Evolutionary conservation across 2,329 filamentous ascomycete species (phyloP), one percentile per base, ranked within the genome.

Genomic region (Chaetomiaceae sp.): DNA sequence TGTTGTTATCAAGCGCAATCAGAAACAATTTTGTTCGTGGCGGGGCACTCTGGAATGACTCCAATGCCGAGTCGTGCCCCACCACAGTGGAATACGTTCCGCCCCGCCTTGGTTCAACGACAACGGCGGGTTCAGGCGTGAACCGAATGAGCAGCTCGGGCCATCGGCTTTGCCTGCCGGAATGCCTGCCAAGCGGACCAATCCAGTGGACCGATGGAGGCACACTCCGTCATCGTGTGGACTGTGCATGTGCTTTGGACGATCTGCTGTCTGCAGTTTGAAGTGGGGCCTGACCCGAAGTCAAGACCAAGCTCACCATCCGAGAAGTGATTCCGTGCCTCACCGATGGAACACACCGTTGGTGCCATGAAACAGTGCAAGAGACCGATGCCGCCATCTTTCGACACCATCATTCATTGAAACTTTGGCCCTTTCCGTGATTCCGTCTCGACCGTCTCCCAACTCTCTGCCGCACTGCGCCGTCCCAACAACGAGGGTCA

Each of bases 11-110:
- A 6, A 24, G 34, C 26, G 19, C 33, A 20, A 34, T 19, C 30
- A 12, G n/a, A 27, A 15, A 55, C 43, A 54, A 54, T 51, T 52
- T 56, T 55, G 41, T 45, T 41, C 40, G 42, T 44, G 56, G 51
- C 56, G 56, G 56, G 56, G 54, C 52, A 49, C 24, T n/a, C 36
- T 40, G 32, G 35, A 40, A 44, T 56, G 54, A 53, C 55, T 52
- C 48, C 53, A 55, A 54, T 42, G 42, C 42, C 34, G 33, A 20
- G 29, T 55, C 54, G 56, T 58, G 40, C 56, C 56, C 56, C 56
- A 58, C 56, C 56, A 58, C 6, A 14, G 38, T 46, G 15, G n/a
- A 32, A 48, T 40, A 27, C 35, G 11, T 9, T 33, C n/a, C 43
- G 36, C 27, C 22, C 3, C 37, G 43, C 37, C 32, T 36, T 22